Conservation (phyloP, 2,329 filamentous ascomycete species). For the Myriangium duriaei region DNA sequence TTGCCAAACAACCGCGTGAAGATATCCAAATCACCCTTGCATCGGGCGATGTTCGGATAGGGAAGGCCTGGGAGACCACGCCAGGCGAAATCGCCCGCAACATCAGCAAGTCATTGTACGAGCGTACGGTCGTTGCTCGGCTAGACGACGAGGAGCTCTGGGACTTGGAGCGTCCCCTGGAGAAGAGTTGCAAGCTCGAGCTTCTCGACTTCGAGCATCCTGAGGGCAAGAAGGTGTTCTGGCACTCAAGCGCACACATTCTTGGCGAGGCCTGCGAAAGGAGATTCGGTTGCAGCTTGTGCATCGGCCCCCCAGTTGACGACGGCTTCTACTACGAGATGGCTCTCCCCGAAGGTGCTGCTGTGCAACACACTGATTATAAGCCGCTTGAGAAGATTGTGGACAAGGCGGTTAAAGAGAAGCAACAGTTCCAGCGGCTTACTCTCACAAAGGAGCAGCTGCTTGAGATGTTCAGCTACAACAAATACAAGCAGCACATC, state of each 20-base stretch:
- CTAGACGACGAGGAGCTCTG: conserved; percentile 76
- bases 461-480: conserved; percentile 92
- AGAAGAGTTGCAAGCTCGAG: conserved; percentile 74
- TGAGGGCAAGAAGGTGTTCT: conserved; percentile 86
- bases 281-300: conserved; percentile 81
- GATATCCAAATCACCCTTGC: conserved; percentile 62
- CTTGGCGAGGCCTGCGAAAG: conserved; percentile 90
- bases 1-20: conserved; percentile 57
- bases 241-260: conserved; percentile 92
- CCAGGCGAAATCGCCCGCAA: conserved; percentile 64
- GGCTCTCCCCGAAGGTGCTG: conserved; percentile 60
- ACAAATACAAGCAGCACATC: conserved; percentile 97
- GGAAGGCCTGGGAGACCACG: conserved; percentile 84
- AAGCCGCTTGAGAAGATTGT: conserved; percentile 73
- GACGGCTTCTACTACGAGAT: conserved; percentile 98
- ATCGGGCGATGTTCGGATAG: conserved; percentile 58
- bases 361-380: conserved; percentile 66
- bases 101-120: conserved; percentile 75
- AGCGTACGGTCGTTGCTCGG: conserved; percentile 75
- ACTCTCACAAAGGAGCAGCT: conserved; percentile 83
- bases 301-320: conserved; percentile 83
- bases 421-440: conserved; percentile 85
- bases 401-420: conserved; percentile 81
- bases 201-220: conserved; percentile 68
- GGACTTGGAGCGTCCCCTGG: conserved; percentile 84